Percentiles rank a stretch among this genome's conserved stretches.
phyloP scores from a whole-genome alignment of 129 eudicot species.

The Tagetes erecta region DNA sequence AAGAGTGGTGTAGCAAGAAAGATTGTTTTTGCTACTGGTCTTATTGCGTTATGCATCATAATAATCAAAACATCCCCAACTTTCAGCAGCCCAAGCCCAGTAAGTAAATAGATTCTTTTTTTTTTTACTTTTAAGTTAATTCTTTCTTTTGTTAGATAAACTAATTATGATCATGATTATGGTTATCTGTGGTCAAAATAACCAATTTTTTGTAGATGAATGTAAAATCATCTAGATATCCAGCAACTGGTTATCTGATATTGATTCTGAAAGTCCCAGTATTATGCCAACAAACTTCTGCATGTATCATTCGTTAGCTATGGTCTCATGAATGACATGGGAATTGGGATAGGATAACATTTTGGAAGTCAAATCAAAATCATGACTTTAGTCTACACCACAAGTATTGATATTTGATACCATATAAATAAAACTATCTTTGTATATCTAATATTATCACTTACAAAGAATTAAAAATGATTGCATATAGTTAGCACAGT shows the following conservation, averaged over 20 bases:
- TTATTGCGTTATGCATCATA: constrained; percentile 54
- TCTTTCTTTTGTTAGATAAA: constrained; percentile 1
- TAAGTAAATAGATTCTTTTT: constrained; percentile 30
- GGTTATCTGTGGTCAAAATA: background rate
- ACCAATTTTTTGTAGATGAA: background rate
- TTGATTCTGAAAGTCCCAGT: background rate
- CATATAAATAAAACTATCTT: background rate
- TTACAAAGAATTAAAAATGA: background rate
- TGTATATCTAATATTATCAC: background rate
- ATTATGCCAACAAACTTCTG: background rate
- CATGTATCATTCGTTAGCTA: background rate
- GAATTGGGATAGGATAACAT: background rate
- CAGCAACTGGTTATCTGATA: constrained; percentile 5
- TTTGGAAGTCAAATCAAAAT: constrained; percentile 10
- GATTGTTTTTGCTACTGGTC: constrained; percentile 54
- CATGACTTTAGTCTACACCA: background rate
- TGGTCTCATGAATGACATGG: constrained; percentile 4
- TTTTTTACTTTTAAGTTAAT: constrained; percentile 13
- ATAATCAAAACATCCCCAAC: constrained; percentile 57
- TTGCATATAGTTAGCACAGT: background rate
- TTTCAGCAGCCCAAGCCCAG: constrained; percentile 56
- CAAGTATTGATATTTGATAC: background rate
- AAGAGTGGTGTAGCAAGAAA: constrained; percentile 53
- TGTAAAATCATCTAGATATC: background rate
- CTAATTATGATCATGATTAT: background rate